Evolutionary conservation across 2,329 filamentous ascomycete species (phyloP).

Genomic region (Aschersonia sp.): DNA sequence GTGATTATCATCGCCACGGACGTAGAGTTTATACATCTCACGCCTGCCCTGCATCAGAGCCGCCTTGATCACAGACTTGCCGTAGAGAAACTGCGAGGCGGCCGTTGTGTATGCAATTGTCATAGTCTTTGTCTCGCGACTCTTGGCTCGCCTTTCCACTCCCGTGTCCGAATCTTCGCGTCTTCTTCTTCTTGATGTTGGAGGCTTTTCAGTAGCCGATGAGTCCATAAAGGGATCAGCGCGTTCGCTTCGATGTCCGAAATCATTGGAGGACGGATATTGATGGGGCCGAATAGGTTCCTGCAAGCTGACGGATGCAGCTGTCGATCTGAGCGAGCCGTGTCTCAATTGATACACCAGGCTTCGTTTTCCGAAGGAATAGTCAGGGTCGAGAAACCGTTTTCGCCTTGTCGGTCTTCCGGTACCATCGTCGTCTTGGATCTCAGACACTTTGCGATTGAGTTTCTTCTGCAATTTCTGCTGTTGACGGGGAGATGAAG

Average conservation of each 20-base stretch:
- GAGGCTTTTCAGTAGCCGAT: not conserved
- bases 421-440: conserved; percentile 15
- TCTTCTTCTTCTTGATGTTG: not conserved
- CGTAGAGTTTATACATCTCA: conserved; percentile 72
- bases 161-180: not conserved
- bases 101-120: conserved; percentile 55
- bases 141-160: conserved; percentile 4
- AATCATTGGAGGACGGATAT: not conserved
- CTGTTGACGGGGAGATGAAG: conserved; percentile 16
- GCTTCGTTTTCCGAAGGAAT: conserved; percentile 38
- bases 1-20: conserved; percentile 47
- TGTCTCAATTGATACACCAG: conserved; percentile 39
- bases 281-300: conserved; percentile 10
- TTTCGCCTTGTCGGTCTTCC: conserved; percentile 30
- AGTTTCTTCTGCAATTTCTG: conserved; percentile 39
- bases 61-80: conserved; percentile 64
- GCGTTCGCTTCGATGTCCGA: not conserved
- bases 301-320: conserved; percentile 10
- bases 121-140: conserved; percentile 20
- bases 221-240: not conserved
- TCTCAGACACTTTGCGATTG: conserved; percentile 22
- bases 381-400: conserved; percentile 36
- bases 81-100: conserved; percentile 85
- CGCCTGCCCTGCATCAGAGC: conserved; percentile 54
- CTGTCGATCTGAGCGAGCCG: conserved; percentile 19